Evolutionary conservation across 2,329 filamentous ascomycete genomes (phyloP), one percentile per base, ranked within the genome.

Genomic region (Delphinella strobiligena): DNA sequence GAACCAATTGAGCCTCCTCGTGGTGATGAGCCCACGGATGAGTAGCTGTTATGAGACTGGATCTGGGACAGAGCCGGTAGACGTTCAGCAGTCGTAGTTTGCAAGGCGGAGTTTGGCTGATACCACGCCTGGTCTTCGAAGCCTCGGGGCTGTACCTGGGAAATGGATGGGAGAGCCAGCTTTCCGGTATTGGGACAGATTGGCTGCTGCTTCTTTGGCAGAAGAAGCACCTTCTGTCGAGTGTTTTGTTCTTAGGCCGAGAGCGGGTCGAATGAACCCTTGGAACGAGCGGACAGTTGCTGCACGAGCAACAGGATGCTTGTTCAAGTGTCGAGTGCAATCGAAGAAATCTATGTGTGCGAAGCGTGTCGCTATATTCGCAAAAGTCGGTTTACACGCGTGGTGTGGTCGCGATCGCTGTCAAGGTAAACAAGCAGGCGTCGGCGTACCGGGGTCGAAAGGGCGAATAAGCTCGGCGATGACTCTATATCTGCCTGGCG

Each of bases 101-200:
- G 79, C 14, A 32, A 37, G 30, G 33, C 4, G 38, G 19, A 31
- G 24, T 22, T 7, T 40, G 38, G 31, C 27, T 27, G 82, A 12
- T 31, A 29, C 66, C 77, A 85, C 61, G 67, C 63, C 50, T 70
- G 70, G 65, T 88, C 80, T 64, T 74, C 72, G 59, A 73, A 72
- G 69, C 80, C 80, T 76, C 82, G 80, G 74, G 79, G 76, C 66
- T 84, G 80, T 69, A 83, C 76, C 70, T 84, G 79, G 59, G 82
- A 82, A 60, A 87, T 82, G 67, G 83, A 83, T 68, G 84, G 82
- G 64, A 88, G 78, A 83, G 88, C 85, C 85, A 93, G 85, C 72
- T 88, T 91, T 80, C 76, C 84, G 83, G 78, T 81, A 49, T 67
- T 76, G 43, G 11, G 31, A 33, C 41, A 18, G 34, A 17, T 36